Conservation (phyloP, 2,329 filamentous ascomycete species). For the Colletotrichum navitas region DNA sequence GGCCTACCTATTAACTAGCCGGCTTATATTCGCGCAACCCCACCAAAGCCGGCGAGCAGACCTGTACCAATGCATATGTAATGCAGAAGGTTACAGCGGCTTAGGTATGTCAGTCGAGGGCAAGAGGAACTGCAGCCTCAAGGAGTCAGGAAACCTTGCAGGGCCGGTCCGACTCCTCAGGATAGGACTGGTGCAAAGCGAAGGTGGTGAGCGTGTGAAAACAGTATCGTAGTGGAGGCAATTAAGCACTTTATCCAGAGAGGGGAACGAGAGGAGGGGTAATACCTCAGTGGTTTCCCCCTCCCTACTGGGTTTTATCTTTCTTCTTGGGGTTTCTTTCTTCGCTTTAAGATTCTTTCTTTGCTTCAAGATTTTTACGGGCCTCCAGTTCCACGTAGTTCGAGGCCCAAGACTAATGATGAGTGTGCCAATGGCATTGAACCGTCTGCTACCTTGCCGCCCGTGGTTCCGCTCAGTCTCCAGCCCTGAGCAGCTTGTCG, state of each 20-base stretch:
- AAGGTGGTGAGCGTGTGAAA: slow-evolving; percentile 1
- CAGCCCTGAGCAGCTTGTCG: background rate
- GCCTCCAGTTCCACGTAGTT: background rate
- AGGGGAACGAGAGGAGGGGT: slow-evolving; percentile 19
- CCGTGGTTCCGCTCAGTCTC: background rate
- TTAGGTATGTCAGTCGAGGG: background rate
- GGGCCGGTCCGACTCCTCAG: background rate
- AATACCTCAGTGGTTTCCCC: background rate
- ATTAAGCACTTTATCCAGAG: slow-evolving; percentile 18
- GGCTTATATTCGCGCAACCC: slow-evolving; percentile 54
- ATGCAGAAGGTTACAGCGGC: slow-evolving; percentile 15
- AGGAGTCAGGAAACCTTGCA: background rate
- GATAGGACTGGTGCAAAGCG: background rate
- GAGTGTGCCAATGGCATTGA: background rate
- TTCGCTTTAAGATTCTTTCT: no score
- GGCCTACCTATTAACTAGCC: slow-evolving; percentile 33
- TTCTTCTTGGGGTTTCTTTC: background rate
- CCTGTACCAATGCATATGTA: background rate
- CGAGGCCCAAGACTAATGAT: background rate
- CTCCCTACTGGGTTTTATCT: background rate
- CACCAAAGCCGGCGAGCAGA: slow-evolving; percentile 44
- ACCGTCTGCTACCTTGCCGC: background rate
- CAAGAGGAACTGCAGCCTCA: background rate
- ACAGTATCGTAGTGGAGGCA: background rate
- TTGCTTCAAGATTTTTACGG: background rate